These are phyloP conservation scores for Fusarium equiseti DNA, from an alignment of 2,329 filamentous ascomycete genomes.

Conservation along the genomic window DNA sequence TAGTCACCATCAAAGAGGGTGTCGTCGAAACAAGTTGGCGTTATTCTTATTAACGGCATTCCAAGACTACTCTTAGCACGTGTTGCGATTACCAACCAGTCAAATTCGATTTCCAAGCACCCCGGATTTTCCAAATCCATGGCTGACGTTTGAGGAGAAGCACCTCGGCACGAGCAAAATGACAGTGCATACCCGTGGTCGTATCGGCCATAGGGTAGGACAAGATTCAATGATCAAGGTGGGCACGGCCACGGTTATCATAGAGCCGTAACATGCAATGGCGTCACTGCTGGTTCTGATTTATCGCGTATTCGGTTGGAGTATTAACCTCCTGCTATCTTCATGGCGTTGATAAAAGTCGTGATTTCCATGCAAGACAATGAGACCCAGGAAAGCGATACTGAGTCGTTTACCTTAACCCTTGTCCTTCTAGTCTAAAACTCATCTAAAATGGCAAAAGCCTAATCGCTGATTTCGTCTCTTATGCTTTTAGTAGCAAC, in stretches of 20 bases:
- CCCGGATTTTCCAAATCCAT: conserved; percentile 24
- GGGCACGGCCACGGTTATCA: conserved; percentile 1
- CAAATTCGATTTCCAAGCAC: conserved; percentile 28
- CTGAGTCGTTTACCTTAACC: too few relatives aligned
- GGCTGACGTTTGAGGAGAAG: background rate
- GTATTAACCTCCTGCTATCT: background rate
- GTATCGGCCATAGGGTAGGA: background rate
- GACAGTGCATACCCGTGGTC: conserved; percentile 15
- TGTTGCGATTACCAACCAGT: conserved; percentile 17
- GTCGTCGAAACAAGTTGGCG: background rate
- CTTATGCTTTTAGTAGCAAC: background rate
- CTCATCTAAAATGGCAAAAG: background rate
- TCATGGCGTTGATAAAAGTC: background rate
- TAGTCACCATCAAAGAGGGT: background rate
- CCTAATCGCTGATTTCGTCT: background rate
- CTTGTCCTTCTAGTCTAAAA: too few relatives aligned
- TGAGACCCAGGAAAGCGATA: too few relatives aligned
- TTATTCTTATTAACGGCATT: conserved; percentile 28
- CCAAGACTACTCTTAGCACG: conserved; percentile 14
- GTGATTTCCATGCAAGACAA: background rate
- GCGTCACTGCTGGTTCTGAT: background rate
- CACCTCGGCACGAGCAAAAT: conserved; percentile 16
- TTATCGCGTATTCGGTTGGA: background rate
- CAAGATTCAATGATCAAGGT: background rate
- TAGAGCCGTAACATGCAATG: background rate